These are phyloP conservation scores for Lentinula sp. DNA, from an alignment of 768 basidiomycete species.

Conservation along the genomic window DNA sequence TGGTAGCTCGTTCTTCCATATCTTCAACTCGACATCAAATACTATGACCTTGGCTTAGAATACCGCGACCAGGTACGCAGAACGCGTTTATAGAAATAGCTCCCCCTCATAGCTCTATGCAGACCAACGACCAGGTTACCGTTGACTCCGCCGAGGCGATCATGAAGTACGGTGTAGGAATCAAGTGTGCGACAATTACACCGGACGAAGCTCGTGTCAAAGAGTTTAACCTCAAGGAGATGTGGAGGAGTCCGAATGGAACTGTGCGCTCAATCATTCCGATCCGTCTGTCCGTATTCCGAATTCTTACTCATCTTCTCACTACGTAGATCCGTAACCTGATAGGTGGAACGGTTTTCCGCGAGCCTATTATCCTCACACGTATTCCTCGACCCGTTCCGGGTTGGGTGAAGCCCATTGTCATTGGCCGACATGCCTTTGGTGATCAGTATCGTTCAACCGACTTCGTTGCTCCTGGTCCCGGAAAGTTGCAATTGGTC, in stretches of 20 bases:
- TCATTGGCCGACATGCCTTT: slow-evolving; percentile 95
- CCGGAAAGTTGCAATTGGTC: slow-evolving; percentile 90
- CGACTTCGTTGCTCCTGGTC: slow-evolving; percentile 85
- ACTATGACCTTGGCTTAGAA: slow-evolving; percentile 95
- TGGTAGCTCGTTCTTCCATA: slow-evolving; percentile 92
- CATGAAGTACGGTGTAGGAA: slow-evolving; percentile 89
- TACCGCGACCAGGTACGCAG: slow-evolving; percentile 73
- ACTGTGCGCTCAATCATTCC: slow-evolving; percentile 47
- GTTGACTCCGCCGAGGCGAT: slow-evolving; percentile 93
- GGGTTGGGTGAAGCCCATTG: slow-evolving; percentile 95
- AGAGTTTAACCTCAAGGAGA: slow-evolving; percentile 97
- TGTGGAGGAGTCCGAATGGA: slow-evolving; percentile 98
- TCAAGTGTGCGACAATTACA: slow-evolving; percentile 98
- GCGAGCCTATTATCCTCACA: slow-evolving; percentile 92
- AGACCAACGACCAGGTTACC: slow-evolving; percentile 95
- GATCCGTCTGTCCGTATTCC: not conserved
- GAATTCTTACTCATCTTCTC: not conserved
- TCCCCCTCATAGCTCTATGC: not conserved
- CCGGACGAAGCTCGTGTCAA: slow-evolving; percentile 95
- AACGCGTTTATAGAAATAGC: not conserved
- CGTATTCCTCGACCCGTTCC: slow-evolving; percentile 92
- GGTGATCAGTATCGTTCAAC: slow-evolving; percentile 98
- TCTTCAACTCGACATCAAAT: slow-evolving; percentile 94
- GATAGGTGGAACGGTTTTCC: slow-evolving; percentile 96
- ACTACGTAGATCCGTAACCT: slow-evolving; percentile 84